These are phyloP conservation scores for Fusarium sp. DNA, from an alignment of 2,329 filamentous ascomycete species.

Conservation along the genomic window DNA sequence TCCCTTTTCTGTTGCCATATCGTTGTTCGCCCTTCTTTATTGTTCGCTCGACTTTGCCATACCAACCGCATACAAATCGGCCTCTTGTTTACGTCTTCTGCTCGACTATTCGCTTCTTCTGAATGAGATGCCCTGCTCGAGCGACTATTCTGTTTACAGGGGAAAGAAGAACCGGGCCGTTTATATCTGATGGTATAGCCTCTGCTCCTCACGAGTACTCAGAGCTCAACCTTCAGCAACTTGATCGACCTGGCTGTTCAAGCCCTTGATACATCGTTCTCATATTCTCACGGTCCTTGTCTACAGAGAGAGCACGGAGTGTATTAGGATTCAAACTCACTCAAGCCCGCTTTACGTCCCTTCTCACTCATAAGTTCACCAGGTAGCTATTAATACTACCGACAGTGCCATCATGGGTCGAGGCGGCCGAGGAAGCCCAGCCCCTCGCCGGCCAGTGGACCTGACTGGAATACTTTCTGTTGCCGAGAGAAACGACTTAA, in stretches of 20 bases:
- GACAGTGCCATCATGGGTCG: conserved; percentile 56
- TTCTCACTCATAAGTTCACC: neutral
- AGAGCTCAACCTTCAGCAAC: conserved; percentile 11
- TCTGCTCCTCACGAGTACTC: conserved; percentile 9
- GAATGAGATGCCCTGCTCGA: conserved; percentile 19
- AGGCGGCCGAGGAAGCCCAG: conserved; percentile 54
- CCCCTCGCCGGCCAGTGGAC: conserved; percentile 63
- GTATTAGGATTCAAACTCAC: neutral
- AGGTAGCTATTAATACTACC: neutral
- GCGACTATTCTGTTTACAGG: conserved; percentile 6
- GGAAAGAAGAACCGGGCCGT: conserved; percentile 8
- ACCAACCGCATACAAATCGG: conserved; percentile 18
- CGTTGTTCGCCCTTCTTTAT: conserved; percentile 7
- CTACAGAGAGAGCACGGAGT: neutral
- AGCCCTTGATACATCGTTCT: neutral
- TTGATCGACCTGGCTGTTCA: neutral
- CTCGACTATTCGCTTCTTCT: conserved; percentile 8
- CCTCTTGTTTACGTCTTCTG: conserved; percentile 34
- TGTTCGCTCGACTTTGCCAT: conserved; percentile 22
- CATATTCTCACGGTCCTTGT: conserved; percentile 7
- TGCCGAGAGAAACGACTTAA: conserved; percentile 67
- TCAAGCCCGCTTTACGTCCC: neutral
- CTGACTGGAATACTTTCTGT: conserved; percentile 64
- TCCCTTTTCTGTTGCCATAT: neutral
- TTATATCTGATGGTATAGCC: conserved; percentile 7